A percentile compares a stretch with the other conserved stretches of the same genome.
Evolutionary conservation across 2,329 filamentous ascomycete genomes (phyloP).

Genomic region (Aureobasidium pullulans): DNA sequence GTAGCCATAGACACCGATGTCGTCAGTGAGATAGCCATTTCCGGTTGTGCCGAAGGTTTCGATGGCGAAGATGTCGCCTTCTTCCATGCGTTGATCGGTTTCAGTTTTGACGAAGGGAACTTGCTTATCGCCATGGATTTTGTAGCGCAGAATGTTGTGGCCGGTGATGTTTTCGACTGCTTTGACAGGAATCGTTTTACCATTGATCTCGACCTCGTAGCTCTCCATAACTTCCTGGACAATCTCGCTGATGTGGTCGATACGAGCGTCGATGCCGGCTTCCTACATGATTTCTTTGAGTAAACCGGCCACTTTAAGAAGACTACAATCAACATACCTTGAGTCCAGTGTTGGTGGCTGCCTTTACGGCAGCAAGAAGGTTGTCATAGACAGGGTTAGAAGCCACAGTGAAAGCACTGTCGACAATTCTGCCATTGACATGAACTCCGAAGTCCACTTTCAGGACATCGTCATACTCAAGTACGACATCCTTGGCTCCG

Average conservation of each 20-base stretch:
- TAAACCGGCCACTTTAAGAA: too few relatives aligned
- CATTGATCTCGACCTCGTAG: slow-evolving; percentile 79
- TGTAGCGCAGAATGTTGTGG: slow-evolving; percentile 82
- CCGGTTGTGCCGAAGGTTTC: slow-evolving; percentile 94
- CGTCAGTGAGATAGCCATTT: slow-evolving; percentile 74
- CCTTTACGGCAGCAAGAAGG: slow-evolving; percentile 51
- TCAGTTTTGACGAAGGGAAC: slow-evolving; percentile 87
- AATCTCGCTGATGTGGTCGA: slow-evolving; percentile 73
- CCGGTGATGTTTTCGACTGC: slow-evolving; percentile 65
- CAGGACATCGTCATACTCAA: slow-evolving; percentile 62
- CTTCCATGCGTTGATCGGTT: slow-evolving; percentile 94
- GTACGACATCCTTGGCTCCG: slow-evolving; percentile 68
- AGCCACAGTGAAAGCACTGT: slow-evolving; percentile 63
- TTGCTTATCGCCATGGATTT: slow-evolving; percentile 87
- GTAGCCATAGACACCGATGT: slow-evolving; percentile 82
- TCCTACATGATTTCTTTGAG: slow-evolving; percentile 41
- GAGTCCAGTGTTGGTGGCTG: slow-evolving; percentile 53
- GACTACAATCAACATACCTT: slow-evolving; percentile 35
- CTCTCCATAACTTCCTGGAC: slow-evolving; percentile 93
- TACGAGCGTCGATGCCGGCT: slow-evolving; percentile 84
- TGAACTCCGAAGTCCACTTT: slow-evolving; percentile 68
- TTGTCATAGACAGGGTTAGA: slow-evolving; percentile 64
- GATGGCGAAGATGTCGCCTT: slow-evolving; percentile 90
- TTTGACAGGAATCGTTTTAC: slow-evolving; percentile 72
- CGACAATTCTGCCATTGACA: slow-evolving; percentile 63